Conservation (phyloP, 441 rosid species). For the Metrosideros polymorpha region DNA sequence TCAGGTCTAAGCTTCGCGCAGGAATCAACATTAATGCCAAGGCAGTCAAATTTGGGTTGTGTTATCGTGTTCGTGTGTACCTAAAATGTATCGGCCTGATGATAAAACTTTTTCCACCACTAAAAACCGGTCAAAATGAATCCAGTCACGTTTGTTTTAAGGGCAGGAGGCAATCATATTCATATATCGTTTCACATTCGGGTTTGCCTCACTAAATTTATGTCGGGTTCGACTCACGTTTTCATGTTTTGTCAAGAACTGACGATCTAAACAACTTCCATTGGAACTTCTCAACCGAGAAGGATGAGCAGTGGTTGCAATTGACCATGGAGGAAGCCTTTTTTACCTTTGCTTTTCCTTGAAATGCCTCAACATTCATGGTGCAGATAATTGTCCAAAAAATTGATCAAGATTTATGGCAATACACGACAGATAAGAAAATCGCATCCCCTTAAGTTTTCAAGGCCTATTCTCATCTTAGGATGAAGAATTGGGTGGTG, state of each 20-base stretch:
- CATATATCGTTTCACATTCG: neutral
- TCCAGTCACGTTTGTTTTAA: neutral
- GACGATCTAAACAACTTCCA: neutral
- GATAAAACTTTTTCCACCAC: rapidly evolving
- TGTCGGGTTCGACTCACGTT: rapidly evolving
- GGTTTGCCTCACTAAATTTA: neutral
- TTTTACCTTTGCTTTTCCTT: slow-evolving; percentile 38
- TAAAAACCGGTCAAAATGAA: neutral
- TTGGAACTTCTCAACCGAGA: slow-evolving; percentile 6
- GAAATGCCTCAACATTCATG: slow-evolving; percentile 37
- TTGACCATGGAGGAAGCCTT: slow-evolving; percentile 66
- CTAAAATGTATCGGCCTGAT: neutral
- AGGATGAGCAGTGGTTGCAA: slow-evolving; percentile 48
- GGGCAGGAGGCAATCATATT: neutral
- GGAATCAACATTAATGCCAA: neutral
- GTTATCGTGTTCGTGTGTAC: neutral
- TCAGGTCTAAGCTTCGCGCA: neutral
- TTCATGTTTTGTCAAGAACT: neutral
- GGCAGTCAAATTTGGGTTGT: neutral
- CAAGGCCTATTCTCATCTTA: slow-evolving; percentile 52
- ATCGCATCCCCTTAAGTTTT: slow-evolving; percentile 30
- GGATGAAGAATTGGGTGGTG: slow-evolving; percentile 51
- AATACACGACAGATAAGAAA: slow-evolving; percentile 25
- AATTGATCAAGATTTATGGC: slow-evolving; percentile 29
- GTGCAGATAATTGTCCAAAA: slow-evolving; percentile 10